Percentiles rank a stretch among this genome's conserved stretches.
Evolutionary conservation across 768 basidiomycete species (phyloP).

Genomic region (Mycena belliarum): DNA sequence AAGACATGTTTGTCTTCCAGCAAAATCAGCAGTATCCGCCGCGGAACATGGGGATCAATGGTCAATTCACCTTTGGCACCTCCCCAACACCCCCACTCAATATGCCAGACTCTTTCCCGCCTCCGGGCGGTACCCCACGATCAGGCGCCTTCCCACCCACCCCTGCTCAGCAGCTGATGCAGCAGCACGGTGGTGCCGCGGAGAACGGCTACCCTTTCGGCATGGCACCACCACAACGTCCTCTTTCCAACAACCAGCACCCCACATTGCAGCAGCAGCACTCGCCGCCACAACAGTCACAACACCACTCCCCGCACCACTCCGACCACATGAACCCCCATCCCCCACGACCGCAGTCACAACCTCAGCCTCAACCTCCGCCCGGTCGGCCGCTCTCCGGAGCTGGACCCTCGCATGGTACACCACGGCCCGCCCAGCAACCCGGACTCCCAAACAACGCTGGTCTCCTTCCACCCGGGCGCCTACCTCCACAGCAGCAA

Average conservation of each 20-base stretch:
- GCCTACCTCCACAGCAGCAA: slow-evolving; percentile 28
- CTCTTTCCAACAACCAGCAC: slow-evolving; percentile 27
- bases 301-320: slow-evolving; percentile 50
- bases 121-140: slow-evolving; percentile 36
- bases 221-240: slow-evolving; percentile 34
- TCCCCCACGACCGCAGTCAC: slow-evolving; percentile 60
- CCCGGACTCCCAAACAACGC: slow-evolving; percentile 36
- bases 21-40: slow-evolving; percentile 32
- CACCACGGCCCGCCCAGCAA: slow-evolving; percentile 46
- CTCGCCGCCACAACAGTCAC: slow-evolving; percentile 40
- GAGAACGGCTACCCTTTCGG: slow-evolving; percentile 30
- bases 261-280: slow-evolving; percentile 12
- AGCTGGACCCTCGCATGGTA: slow-evolving; percentile 45
- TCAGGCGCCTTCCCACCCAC: slow-evolving; percentile 49
- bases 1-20: slow-evolving; percentile 49
- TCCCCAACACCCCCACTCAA: slow-evolving; percentile 53
- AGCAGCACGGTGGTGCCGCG: slow-evolving; percentile 39
- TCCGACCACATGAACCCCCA: slow-evolving; percentile 46
- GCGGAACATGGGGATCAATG: slow-evolving; percentile 37
- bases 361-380: slow-evolving; percentile 44
- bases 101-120: slow-evolving; percentile 43
- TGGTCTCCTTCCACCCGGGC: slow-evolving; percentile 18
- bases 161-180: slow-evolving; percentile 65
- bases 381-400: slow-evolving; percentile 55
- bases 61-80: slow-evolving; percentile 44